Base-by-base conservation (phyloP, 768 basidiomycete species). In the Cystofilobasidium macerans region DNA sequence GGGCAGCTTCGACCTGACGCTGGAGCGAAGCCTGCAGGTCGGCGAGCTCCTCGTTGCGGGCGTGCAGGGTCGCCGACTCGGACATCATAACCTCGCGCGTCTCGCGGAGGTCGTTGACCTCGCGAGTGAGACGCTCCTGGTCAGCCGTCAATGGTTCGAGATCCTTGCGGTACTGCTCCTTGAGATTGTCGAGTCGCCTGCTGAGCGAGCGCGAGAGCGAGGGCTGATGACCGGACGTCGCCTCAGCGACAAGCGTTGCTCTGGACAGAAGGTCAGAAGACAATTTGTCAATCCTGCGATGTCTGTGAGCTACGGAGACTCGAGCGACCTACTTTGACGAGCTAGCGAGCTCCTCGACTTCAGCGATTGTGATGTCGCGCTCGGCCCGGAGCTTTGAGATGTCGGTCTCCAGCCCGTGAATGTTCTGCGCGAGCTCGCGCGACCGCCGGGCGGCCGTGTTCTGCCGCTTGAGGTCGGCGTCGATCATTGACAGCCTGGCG, bases 41-140 rank as follows among this genome's bases (percentile, higher is more conserved):
- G 1, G 88, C 87, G 8, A 99, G 81, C 74, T 93, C 89, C 71
- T 93, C 91, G 77, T 98, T 98, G 57, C 91, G 84, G 8, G 85
- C 85, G 73, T 89, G 90, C 58, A 99, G 81, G 26, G 86, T 85
- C 0, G 90, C 86, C 0, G 91, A 88, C 78, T 99, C 95, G 72
- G 94, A 93, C 45, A 93, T 78, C 76, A 88, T 87, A 47, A 86
- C 82, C 70, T 95, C 91, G 36, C 89, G 84, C 0, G 87, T 84
- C 20, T 87, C 86, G 73, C 85, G 85, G 57, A 99, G 84, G 71
- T 98, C 93, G 3, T 81, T 78, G 63, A 97, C 85, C 76, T 98
- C 94, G 54, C 89, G 81, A 26, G 79, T 74, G 33, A 98, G 78
- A 2, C 80, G 80, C 71, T 95, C 90, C 28, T 86, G 86, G 76